These are phyloP conservation scores for Vigna mungo DNA, from an alignment of 306 rosid species.

Conservation along the genomic window DNA sequence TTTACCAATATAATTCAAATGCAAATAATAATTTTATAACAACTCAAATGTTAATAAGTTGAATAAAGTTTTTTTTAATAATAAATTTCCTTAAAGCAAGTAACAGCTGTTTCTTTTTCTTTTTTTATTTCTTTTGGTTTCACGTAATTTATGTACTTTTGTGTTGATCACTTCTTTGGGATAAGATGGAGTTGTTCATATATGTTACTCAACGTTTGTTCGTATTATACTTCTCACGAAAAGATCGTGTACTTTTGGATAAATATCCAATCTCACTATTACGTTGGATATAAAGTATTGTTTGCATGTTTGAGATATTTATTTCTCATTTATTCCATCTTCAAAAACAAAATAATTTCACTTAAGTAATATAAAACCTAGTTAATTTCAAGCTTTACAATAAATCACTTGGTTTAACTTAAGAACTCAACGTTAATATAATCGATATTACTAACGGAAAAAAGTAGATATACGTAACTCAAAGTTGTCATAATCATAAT, in stretches of 20 bases:
- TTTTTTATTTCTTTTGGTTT: constrained; percentile 2
- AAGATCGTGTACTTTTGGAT: constrained; percentile 35
- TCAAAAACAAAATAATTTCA: background rate
- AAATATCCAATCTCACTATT: constrained; percentile 18
- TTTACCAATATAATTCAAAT: too few species aligned
- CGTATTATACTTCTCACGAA: constrained; percentile 18
- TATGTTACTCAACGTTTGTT: constrained; percentile 20
- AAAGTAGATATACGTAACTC: background rate
- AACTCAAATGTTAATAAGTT: too few species aligned
- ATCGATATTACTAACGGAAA: too few species aligned
- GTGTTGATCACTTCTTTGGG: constrained; percentile 26
- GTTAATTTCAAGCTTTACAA: background rate
- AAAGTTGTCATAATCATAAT: background rate
- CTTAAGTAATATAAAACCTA: background rate
- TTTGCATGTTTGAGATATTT: background rate
- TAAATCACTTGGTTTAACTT: too few species aligned
- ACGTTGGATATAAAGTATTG: background rate
- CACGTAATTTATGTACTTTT: constrained; percentile 41
- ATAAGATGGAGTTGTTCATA: constrained; percentile 32
- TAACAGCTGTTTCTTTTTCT: background rate
- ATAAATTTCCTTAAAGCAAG: background rate
- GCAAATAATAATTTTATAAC: too few species aligned
- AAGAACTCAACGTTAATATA: too few species aligned
- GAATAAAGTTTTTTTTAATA: too few species aligned
- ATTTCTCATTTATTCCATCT: background rate